Base-by-base conservation (phyloP, 345 rosid genomes). In the Pistacia atlantica region DNA sequence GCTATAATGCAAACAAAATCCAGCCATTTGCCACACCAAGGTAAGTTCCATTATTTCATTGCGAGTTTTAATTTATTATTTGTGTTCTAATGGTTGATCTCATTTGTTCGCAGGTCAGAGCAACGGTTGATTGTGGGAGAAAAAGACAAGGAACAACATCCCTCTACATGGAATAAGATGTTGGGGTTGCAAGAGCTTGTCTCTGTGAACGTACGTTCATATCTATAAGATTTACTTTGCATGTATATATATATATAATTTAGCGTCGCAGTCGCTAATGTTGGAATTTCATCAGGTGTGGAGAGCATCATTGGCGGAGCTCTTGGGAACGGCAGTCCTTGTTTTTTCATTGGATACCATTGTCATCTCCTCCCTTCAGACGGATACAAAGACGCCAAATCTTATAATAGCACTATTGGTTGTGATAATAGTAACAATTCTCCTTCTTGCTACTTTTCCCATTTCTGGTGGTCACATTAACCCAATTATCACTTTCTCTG, bases 391-490 rank as follows among this genome's bases (percentile, higher is more conserved):
- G 33, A 76, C 73, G 12, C 80, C 87, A 0, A 77, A 82, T 65
- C 79, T 81, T 6, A 33, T 84, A 35, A 66, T 82, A 70, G 79
- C 83, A 16, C 5, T 58, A 54, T 28, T 81, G 33, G 73, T 77
- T 11, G 81, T 75, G 35, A 4, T 84, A 67, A 67, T 4, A 0
- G 18, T 74, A 12, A 74, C 71, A n/a, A 64, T 82, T 37, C 77
- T 84, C 46, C 80, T 83, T 6, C 22, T 79, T 7, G 86, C 82
- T 5, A 84, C 85, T 2, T 80, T 72, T 33, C 84, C 86, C n/a
- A 75, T 84, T 33, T 80, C 87, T 3, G 85, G 84, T 12, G 86
- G 87, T 65, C 90, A 84, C 77, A 82, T 87, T 52, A 84, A 80
- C 76, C 87, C 85, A 5, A 49, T 80, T 28, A 25, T 87, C 69